These are phyloP conservation scores for Thuidium tamariscinum DNA, from an alignment of 225 moss, liverwort and hornwort genomes.

Conservation along the genomic window DNA sequence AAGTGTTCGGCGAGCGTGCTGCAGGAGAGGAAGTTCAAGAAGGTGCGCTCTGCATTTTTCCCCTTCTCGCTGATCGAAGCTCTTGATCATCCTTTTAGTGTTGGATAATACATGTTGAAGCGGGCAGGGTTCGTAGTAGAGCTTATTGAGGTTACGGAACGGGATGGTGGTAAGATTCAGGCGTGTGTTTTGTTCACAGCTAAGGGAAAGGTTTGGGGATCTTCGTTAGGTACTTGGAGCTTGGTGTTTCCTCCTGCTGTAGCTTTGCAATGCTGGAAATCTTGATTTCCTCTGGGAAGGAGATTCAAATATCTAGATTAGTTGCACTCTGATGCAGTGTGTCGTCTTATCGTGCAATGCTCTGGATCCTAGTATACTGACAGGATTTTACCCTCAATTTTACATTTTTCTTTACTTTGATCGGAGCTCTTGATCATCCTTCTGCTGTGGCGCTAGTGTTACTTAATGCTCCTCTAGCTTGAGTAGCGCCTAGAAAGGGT, in stretches of 20 bases:
- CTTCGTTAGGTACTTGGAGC: not conserved
- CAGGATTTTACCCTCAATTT: not conserved
- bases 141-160: not conserved
- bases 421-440: constrained; percentile 1
- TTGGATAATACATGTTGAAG: not conserved
- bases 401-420: not conserved
- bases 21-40: constrained; percentile 97
- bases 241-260: not conserved
- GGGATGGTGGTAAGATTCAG: constrained; percentile 2
- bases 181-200: not conserved
- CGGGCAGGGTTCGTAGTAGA: not conserved
- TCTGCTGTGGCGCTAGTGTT: not conserved
- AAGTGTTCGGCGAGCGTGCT: constrained; percentile 96
- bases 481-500: not conserved
- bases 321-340: not conserved
- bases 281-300: not conserved
- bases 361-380: not conserved
- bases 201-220: not conserved
- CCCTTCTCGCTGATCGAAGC: not conserved
- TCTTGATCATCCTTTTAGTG: not conserved
- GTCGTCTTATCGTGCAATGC: not conserved
- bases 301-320: not conserved
- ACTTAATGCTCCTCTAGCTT: not conserved
- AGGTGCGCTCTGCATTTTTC: constrained; percentile 32
- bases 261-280: constrained; percentile 6